These are phyloP conservation scores for Agroathelia rolfsii DNA, from an alignment of 1,284 basidiomycete species.

Conservation along the genomic window DNA sequence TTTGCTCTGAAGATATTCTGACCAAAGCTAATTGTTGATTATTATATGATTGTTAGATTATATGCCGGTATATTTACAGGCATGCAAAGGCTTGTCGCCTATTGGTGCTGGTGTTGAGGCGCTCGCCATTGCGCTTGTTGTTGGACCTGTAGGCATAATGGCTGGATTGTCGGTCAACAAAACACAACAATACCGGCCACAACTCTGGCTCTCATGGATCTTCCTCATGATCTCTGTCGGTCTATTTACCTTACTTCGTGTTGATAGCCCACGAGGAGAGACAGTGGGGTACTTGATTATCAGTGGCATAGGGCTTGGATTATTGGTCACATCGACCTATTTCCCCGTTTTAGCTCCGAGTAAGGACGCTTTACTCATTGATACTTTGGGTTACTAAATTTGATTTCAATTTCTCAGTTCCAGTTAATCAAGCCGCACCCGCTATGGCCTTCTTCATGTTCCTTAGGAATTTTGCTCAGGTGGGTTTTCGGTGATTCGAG, in stretches of 20 bases:
- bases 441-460: conserved; percentile 19
- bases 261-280: too few relatives aligned
- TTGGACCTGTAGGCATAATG: conserved; percentile 21
- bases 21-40: not conserved
- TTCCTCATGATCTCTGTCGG: conserved; percentile 17
- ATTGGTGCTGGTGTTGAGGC: conserved; percentile 29
- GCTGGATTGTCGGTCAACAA: conserved; percentile 22
- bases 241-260: too few relatives aligned
- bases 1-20: not conserved
- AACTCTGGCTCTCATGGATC: conserved; percentile 22
- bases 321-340: conserved; percentile 12
- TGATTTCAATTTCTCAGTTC: too few relatives aligned
- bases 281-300: too few relatives aligned
- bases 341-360: conserved; percentile 26
- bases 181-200: conserved; percentile 19
- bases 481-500: too few relatives aligned
- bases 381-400: too few relatives aligned
- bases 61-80: conserved; percentile 32
- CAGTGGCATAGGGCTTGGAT: too few relatives aligned
- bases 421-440: conserved; percentile 15
- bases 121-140: conserved; percentile 23
- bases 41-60: conserved; percentile 14
- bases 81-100: conserved; percentile 27
- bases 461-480: conserved; percentile 17
- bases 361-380: too few relatives aligned